These are phyloP conservation scores for Backusella sp. DNA, from an alignment of 192 early-diverging fungal genomes.

Conservation along the genomic window DNA sequence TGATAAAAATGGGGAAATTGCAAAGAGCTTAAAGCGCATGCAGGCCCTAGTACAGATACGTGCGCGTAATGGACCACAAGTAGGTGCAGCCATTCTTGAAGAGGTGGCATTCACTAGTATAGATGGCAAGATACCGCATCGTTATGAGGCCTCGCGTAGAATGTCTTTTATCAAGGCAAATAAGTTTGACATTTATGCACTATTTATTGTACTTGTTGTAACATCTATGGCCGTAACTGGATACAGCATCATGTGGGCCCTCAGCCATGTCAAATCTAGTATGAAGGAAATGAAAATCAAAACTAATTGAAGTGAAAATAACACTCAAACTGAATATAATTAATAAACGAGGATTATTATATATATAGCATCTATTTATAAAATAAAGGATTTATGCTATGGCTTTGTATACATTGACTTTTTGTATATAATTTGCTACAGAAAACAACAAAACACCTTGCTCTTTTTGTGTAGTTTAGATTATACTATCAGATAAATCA, in stretches of 20 bases:
- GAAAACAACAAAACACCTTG: too few species aligned
- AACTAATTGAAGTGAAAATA: background rate
- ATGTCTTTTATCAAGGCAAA: constrained; percentile 18
- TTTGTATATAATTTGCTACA: too few species aligned
- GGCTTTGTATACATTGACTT: too few species aligned
- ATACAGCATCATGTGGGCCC: background rate
- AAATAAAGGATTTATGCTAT: too few species aligned
- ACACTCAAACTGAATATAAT: too few species aligned
- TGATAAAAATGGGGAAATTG: background rate
- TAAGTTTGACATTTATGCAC: constrained; percentile 19
- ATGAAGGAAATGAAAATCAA: background rate
- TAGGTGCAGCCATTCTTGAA: constrained; percentile 19
- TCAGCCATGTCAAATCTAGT: background rate
- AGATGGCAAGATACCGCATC: constrained; percentile 12
- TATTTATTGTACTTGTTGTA: background rate
- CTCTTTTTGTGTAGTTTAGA: too few species aligned
- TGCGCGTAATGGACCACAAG: background rate
- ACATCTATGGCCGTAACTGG: background rate
- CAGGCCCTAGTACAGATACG: constrained; percentile 10
- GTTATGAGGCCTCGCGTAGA: constrained; percentile 14
- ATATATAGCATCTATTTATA: too few species aligned
- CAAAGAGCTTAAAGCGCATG: background rate
- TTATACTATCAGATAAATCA: too few species aligned
- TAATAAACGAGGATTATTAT: too few species aligned
- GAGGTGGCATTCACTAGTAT: constrained; percentile 17